Base-by-base conservation (phyloP, 192 early-diverging fungal species). In the Entophlyctis luteolus region DNA sequence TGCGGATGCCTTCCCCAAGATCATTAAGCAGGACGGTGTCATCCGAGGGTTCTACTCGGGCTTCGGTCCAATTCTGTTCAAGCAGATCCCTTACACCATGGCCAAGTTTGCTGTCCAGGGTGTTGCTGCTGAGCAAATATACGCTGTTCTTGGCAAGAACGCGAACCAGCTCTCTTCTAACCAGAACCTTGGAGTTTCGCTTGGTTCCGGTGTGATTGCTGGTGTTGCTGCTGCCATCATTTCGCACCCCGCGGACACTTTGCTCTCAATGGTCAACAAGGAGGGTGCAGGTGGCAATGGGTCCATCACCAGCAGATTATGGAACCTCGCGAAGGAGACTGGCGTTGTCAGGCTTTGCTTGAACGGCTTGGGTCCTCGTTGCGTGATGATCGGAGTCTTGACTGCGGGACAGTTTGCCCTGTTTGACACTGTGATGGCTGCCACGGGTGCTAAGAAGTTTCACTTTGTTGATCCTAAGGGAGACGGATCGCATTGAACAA, bases 351-450 rank as follows among this genome's bases (percentile, higher is more conserved):
- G 67, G 60, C 73, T 82, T 10, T 74, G 88, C 62, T 91, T 89
- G 86, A 86, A 86, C 72, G 93, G 93, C 62, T 79, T 95, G 28
- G 83, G 83, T 22, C 84, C 91, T 39, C 90, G 93, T 84, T 89
- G 93, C 71, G 75, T 92, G 37, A 95, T 95, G 93, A 88, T 95
- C 69, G 93, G 93, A 81, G 90, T 91, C 56, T 80, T 95, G 34
- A 95, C 91, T 70, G 89, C 83, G 32, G 54, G 53, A 18, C 70
- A 72, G 65, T 76, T 74, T 39, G 72, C 57, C 12, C 39, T 73
- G 27, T 73, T 73, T 68, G 72, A 73, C 72, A 48, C 54, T 37
- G 65, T 67, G 56, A 73, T 73, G 72, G 65, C 48, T 48, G 48
- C 48, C 23, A 63, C 59, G 48, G 72, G 72, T 49, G 72, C 72